A percentile compares a stretch with the other conserved stretches of the same genome.
phyloP scores from a whole-genome alignment of 305 asterid genomes.

The Fraxinus greggii region DNA sequence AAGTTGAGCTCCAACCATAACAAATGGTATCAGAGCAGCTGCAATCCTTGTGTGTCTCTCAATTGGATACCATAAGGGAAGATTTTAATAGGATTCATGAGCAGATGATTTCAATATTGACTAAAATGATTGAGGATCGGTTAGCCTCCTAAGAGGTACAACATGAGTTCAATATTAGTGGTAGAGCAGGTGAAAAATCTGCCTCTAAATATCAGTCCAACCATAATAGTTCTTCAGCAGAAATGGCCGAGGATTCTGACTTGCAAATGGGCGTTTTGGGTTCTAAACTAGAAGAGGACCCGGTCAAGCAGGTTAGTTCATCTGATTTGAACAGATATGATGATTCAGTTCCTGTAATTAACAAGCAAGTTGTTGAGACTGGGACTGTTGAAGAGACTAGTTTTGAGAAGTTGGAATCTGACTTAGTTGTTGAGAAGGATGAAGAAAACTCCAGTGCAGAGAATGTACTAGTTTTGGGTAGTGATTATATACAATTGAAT shows the following conservation, averaged over 20 bases:
- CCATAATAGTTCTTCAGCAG: background rate
- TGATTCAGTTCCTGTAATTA: constrained; percentile 3
- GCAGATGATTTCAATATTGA: no score
- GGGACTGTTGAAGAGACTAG: constrained; percentile 9
- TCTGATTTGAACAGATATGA: background rate
- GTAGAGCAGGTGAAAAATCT: background rate
- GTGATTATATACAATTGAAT: background rate
- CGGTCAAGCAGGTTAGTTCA: background rate
- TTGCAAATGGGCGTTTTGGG: background rate
- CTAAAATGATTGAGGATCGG: no score
- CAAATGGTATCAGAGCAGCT: no score
- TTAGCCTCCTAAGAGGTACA: no score
- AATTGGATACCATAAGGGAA: no score
- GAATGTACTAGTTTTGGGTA: background rate
- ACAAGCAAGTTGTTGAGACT: constrained; percentile 17
- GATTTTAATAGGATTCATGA: no score
- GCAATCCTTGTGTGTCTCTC: no score
- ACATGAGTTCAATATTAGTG: background rate
- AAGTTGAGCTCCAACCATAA: no score
- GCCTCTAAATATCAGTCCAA: background rate
- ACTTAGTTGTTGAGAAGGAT: background rate
- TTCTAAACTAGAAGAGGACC: background rate
- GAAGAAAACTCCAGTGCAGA: background rate
- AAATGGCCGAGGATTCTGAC: background rate
- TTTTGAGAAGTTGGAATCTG: background rate